Base-by-base conservation (phyloP, 306 rosid species). In the Abrus pulchellus region DNA sequence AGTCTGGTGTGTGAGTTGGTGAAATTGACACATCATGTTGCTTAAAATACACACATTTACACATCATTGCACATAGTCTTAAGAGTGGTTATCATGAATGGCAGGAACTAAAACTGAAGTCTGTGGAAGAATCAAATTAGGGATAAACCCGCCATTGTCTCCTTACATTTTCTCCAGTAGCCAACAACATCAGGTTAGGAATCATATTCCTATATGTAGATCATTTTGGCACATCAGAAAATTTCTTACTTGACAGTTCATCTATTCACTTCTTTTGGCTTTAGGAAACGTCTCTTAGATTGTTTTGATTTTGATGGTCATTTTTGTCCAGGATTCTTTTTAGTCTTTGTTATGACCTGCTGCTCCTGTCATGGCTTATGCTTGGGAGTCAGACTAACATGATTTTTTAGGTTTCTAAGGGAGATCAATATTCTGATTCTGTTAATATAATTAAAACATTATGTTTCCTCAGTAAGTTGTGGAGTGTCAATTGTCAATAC, bases 81-180 rank as follows among this genome's bases (percentile, higher is more conserved):
- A 30, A 74, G 68, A 73, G 44, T 70, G 53, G 77, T 79, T 44
- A 68, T 56, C 69, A 44, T 44, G 62, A 56, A 33, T 55, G 65
- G 82, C 76, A 67, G 75, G 68, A 66, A 67, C 61, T 13, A 67
- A 78, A 53, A 41, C 75, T 67, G 59, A 67, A 78, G 68, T 67
- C 72, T 67, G 27, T 41, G 48, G 44, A 57, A 32, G 68, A 41
- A 62, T 75, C 80, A 45, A 28, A 52, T 54, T 78, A 67, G 41
- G 74, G 75, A 40, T 67, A 20, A 66, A 78, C 36, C 75, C 55
- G 56, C 76, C 74, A 66, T 53, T 53, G 82, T 77, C 72, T 67
- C 67, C 75, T 55, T 67, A 12, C 75, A 43, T 77, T 64, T 63
- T 65, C 54, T 54, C 54, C 48, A 50, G 63, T 67, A 67, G 54